phyloP scores from a whole-genome alignment of 2,329 filamentous ascomycete genomes.

The Colletotrichum tropicale region DNA sequence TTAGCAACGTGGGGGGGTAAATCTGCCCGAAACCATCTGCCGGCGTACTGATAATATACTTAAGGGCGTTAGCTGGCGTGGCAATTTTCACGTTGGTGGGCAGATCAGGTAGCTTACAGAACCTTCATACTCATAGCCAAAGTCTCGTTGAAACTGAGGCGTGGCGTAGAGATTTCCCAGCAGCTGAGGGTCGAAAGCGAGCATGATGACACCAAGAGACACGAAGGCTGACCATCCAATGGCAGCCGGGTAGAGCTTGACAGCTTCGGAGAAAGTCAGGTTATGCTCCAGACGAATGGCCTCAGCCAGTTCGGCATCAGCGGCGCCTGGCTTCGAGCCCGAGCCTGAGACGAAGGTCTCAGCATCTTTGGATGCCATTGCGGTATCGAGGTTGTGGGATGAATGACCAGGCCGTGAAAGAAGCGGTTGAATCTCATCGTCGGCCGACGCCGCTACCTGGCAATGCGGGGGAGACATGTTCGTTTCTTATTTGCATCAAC shows the following conservation, averaged over 20 bases:
- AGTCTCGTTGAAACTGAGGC: constrained; percentile 61
- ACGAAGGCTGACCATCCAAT: constrained; percentile 64
- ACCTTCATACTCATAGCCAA: constrained; percentile 55
- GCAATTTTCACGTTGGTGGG: not conserved
- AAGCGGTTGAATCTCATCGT: constrained; percentile 10
- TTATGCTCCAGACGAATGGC: constrained; percentile 44
- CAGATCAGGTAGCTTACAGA: constrained; percentile 25
- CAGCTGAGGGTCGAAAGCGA: constrained; percentile 69
- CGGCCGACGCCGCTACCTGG: not conserved
- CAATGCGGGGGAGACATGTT: not conserved
- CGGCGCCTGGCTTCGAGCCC: not conserved
- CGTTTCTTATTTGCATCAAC: constrained; percentile 1
- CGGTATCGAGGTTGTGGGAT: not conserved
- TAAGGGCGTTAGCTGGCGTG: not conserved
- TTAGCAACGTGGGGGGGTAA: not conserved
- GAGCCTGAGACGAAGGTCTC: not conserved
- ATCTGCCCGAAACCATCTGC: not conserved
- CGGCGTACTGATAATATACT: constrained; percentile 37
- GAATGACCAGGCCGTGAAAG: not conserved
- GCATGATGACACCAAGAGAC: constrained; percentile 64
- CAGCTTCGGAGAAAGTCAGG: constrained; percentile 40
- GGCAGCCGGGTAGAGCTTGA: constrained; percentile 48
- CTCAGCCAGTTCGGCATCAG: constrained; percentile 31
- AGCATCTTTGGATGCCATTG: not conserved
- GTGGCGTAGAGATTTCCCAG: constrained; percentile 66